These are phyloP conservation scores for Saccharomycopsis sp. DNA, from an alignment of 805 yeast genomes.

Conservation along the genomic window DNA sequence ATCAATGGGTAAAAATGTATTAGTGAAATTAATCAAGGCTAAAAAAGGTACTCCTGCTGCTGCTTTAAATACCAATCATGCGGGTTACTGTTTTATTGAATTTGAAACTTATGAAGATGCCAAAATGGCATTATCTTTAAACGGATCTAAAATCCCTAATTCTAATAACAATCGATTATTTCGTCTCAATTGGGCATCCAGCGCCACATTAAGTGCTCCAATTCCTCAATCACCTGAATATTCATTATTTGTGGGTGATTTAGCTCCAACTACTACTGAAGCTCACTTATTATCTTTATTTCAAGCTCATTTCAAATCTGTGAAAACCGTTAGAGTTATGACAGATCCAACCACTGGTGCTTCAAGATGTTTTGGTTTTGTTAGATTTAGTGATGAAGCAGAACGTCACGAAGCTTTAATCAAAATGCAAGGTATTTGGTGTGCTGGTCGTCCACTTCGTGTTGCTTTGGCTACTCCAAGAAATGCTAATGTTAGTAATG, in stretches of 20 bases:
- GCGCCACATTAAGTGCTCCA: conserved; percentile 65
- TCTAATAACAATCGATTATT: conserved; percentile 44
- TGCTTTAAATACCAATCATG: conserved; percentile 29
- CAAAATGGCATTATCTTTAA: conserved; percentile 52
- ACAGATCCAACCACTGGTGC: conserved; percentile 58
- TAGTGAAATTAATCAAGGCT: conserved; percentile 56
- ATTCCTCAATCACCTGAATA: conserved; percentile 66
- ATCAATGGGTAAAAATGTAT: conserved; percentile 42
- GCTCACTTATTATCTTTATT: conserved; percentile 66
- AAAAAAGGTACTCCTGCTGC: conserved; percentile 30
- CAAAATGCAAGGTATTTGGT: conserved; percentile 74
- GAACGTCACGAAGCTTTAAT: conserved; percentile 58
- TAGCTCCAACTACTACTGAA: conserved; percentile 69
- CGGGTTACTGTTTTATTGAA: conserved; percentile 74
- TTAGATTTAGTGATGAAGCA: conserved; percentile 58
- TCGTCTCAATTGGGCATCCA: conserved; percentile 76
- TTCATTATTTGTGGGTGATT: conserved; percentile 75
- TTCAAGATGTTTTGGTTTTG: conserved; percentile 31
- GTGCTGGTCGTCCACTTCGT: conserved; percentile 66
- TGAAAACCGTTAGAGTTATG: conserved; percentile 77
- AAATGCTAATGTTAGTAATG: conserved; percentile 24
- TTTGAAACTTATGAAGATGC: conserved; percentile 62
- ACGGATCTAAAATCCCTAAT: conserved; percentile 57
- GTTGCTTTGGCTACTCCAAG: conserved; percentile 77
- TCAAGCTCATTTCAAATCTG: conserved; percentile 53